Evolutionary conservation across 2,329 filamentous ascomycete genomes (phyloP), one percentile per base, ranked within the genome.

Genomic region (Exophiala dermatitidis): DNA sequence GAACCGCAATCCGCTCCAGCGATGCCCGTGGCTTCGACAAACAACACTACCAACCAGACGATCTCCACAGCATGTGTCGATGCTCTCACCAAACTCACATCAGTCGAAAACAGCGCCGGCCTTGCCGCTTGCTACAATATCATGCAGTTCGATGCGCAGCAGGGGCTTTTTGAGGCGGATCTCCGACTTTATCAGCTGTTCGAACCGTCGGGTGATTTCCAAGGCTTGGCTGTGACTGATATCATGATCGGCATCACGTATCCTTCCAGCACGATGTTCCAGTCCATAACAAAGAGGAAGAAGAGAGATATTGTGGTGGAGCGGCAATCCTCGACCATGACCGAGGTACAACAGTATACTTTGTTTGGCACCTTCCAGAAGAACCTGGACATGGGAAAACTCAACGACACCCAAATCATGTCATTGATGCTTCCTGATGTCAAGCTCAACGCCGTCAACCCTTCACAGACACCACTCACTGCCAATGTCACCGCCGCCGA

Each of bases 81-180:
- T 26, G 76, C 79, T 5, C 73, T 93, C 12, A 67, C 69, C 2
- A 66, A 70, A 29, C 74, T 89, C 46, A 72, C 74, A 9, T 71
- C 70, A 7, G 72, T 76, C 55, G 79, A 79, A 28, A 91, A 90
- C 61, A 85, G 86, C 3, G 85, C 86, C 6, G 88, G 88, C 47
- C 80, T 88, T 45, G 85, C 84, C 54, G 80, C 88, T 45, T 94
- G 88, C 77, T 93, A 91, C 73, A 94, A 93, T 67, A 70, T 94
- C 28, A 83, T 84, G 0, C 81, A 80, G 37, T 77, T 89, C 53
- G 79, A 91, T 70, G 81, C 79, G 62, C 64, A 61, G 33, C 83
- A 79, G 0, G 87, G 87, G 31, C 73, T 82, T 10, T 93, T 93
- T 66, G 80, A 86, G 68, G 86, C 87, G 31, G 88, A 93, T 66